Evolutionary conservation across 108 stramenopile species (phyloP).

Genomic region (Parmales sp.): DNA sequence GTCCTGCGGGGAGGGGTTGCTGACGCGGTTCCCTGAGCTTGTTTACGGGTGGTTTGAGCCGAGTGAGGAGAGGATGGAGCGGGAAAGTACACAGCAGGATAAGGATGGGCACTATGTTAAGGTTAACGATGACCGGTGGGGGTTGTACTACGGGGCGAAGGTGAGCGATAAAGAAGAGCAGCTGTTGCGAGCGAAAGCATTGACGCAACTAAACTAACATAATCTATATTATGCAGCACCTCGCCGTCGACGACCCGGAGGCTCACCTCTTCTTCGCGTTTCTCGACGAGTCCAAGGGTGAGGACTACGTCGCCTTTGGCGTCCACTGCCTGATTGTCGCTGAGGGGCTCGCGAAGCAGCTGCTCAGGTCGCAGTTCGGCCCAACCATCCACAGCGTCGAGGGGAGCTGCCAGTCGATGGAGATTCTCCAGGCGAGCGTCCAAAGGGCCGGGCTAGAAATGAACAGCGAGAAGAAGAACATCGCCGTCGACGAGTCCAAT

Average conservation of each 20-base stretch:
- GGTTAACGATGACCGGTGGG: conserved; percentile 56
- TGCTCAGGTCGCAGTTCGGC: conserved; percentile 14
- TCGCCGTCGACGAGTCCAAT: not conserved
- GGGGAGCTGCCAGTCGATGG: not conserved
- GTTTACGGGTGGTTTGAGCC: conserved; percentile 52
- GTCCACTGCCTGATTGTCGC: conserved; percentile 20
- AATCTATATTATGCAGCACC: too few relatives aligned
- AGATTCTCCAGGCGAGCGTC: not conserved
- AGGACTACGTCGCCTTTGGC: conserved; percentile 35
- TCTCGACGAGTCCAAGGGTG: conserved; percentile 41
- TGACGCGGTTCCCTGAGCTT: conserved; percentile 50
- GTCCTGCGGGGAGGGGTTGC: conserved; percentile 17
- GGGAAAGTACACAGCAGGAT: not conserved
- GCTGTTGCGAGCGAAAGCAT: too few relatives aligned
- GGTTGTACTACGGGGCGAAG: conserved; percentile 54
- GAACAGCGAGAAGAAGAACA: not conserved
- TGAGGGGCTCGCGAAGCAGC: conserved; percentile 12
- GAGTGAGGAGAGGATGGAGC: not conserved
- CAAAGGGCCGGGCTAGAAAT: not conserved
- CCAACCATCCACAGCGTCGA: not conserved
- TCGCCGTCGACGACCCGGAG: conserved; percentile 20
- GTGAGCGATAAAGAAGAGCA: too few relatives aligned
- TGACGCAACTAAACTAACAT: too few relatives aligned
- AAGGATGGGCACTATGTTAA: not conserved
- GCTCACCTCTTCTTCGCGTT: conserved; percentile 33